Evolutionary conservation across 164 flowering plant species (phyloP), one percentile per base, ranked within the genome.

Genomic region (Nymphaea thermarum): DNA sequence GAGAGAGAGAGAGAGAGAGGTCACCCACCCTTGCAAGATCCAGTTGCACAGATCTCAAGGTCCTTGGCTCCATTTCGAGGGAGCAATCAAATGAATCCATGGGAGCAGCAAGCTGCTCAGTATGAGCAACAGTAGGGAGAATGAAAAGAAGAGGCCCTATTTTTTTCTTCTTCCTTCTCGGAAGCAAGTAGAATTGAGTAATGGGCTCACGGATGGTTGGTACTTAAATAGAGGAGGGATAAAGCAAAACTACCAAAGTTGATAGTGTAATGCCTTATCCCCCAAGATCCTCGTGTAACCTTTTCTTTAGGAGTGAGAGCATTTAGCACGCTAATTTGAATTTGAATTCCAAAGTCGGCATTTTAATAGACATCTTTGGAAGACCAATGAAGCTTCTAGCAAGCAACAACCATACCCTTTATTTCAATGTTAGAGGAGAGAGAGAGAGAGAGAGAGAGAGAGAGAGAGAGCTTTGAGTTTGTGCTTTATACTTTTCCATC

Each of bases 41-140:
- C n/a, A 62, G 18, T 41, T 62, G 64, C 42, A 17, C 64, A 17
- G 25, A 41, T 2, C 42, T 12, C 64, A 62, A 17, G 18, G 64
- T 62, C 17, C 64, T 62, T 17, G 64, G 64, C 17, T 62, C 64
- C 64, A 62, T 62, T 41, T 62, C 64, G n/a, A 62, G 25, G 42
- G 64, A 12, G 64, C 41, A 17, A 62, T 12, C 42, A 17, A 62
- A 17, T 41, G 41, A 17, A 17, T 62, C 64, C 64, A 62, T 62
- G 15, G 3, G 14, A 15, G 15, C 8, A 8, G 4, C 5, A 47
- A 47, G 55, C 55, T 47, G 55, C 55, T 47, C 12, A 3, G 55
- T 47, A 10, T 51, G 14, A 51, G 57, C 57, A 8, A 10, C 14
- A 8, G 14, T 2, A 10, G 3, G 57, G 12, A 51, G 57, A 10